Base-by-base conservation (phyloP, 495 filamentous ascomycete species). In the Pyrenula aspistea region DNA sequence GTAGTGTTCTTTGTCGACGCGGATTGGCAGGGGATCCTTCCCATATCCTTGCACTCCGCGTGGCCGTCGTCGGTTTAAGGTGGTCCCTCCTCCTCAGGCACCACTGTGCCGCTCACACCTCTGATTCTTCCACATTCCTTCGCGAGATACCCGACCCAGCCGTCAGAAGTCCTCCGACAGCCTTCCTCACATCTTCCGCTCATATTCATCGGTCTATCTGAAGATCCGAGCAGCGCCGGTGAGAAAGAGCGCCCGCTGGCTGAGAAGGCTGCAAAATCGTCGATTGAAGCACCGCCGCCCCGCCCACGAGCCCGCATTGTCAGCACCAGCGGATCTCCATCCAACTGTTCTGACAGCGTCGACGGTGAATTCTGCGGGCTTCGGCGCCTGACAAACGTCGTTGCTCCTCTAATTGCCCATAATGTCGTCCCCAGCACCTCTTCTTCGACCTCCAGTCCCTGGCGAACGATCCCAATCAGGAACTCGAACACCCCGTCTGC, bases 361-460 rank as follows among this genome's bases (percentile, higher is more conserved):
- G 31, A 42, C 31, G 31, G 31, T 42, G 15, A 15, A 42, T 8
- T 42, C n/a, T 42, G 31, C 15, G 31, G 31, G 31, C 31, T 42
- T 42, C 31, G 31, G 31, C 31, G 31, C 31, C 31, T 42, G 31
- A 42, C 31, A 15, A 42, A 42, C 31, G 31, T 42, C 31, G 31
- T 42, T 15, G 31, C 31, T 42, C 31, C 15, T 42, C 19, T 52
- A 10, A 8, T 4, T 73, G 64, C 79, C 80, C 68, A 80, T 76
- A 62, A 91, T 93, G 86, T 85, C 87, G 52, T 83, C 87, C 31
- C 83, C 87, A 57, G 81, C 80, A 49, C 89, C 91, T 53, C 81
- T 95, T 54, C 81, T 92, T 36, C 87, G 90, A 50, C 89, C 91
- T 47, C 87, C 89, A 56, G 84, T 94, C 56, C 86, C 86, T 24